Conservation (phyloP, 2,329 filamentous ascomycete species). For the Ascochyta koolunga region DNA sequence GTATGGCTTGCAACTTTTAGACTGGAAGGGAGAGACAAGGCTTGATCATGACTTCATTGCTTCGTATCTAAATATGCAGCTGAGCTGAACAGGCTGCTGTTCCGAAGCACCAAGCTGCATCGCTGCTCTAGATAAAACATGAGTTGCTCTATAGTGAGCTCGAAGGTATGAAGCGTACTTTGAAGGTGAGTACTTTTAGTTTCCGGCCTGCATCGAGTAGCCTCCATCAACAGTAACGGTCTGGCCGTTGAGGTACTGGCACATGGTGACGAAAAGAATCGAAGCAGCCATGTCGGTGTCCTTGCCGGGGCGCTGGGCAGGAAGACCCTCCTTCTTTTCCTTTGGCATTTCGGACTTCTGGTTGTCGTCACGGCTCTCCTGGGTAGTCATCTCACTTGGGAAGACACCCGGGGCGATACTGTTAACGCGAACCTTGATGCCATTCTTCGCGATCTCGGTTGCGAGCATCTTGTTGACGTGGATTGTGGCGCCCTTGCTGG, state of each 20-base stretch:
- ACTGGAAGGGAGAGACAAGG: not conserved
- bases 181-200: constrained; percentile 21
- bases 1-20: not conserved
- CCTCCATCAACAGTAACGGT: constrained; percentile 61
- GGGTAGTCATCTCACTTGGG: constrained; percentile 64
- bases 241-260: constrained; percentile 58
- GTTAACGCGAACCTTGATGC: constrained; percentile 63
- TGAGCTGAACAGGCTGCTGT: not conserved
- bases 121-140: constrained; percentile 13
- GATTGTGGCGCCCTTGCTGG: constrained; percentile 58
- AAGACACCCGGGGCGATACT: constrained; percentile 64
- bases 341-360: constrained; percentile 62
- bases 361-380: constrained; percentile 55
- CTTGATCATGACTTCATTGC: constrained; percentile 18
- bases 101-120: not conserved
- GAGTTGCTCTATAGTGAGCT: constrained; percentile 6
- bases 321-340: constrained; percentile 59
- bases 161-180: not conserved
- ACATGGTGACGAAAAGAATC: constrained; percentile 60
- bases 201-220: constrained; percentile 50
- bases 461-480: constrained; percentile 64
- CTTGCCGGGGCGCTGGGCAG: constrained; percentile 60
- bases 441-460: constrained; percentile 58
- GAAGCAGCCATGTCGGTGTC: constrained; percentile 53
- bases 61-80: constrained; percentile 10